Conservation (phyloP, 768 basidiomycete species). For the Rhizopogon vulgaris region DNA sequence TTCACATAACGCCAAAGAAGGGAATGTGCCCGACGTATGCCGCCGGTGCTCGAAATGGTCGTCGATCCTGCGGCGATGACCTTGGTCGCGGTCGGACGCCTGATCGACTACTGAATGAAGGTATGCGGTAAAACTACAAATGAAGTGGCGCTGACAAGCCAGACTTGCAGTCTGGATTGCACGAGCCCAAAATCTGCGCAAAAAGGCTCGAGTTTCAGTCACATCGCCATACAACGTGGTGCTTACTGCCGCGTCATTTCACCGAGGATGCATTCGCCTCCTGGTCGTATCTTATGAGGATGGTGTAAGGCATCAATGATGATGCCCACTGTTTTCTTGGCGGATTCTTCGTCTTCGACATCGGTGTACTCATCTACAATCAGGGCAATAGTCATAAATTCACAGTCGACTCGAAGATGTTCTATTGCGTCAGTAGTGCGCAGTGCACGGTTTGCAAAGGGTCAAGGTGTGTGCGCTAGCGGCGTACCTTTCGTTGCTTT, state of each 20-base stretch:
- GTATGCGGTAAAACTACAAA: background rate
- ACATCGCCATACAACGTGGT: too few species aligned
- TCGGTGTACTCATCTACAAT: slow-evolving; percentile 28
- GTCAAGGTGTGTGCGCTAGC: too few species aligned
- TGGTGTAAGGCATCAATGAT: slow-evolving; percentile 3
- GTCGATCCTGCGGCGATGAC: slow-evolving; percentile 17
- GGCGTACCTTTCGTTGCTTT: too few species aligned
- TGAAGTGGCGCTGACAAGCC: slow-evolving; percentile 4
- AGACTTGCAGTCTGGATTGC: background rate
- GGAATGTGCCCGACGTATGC: slow-evolving; percentile 20
- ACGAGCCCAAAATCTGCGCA: slow-evolving; percentile 3
- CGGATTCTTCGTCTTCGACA: background rate
- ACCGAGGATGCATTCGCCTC: slow-evolving; percentile 6
- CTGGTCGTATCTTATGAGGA: slow-evolving; percentile 3
- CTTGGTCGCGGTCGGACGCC: slow-evolving; percentile 3
- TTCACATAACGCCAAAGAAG: slow-evolving; percentile 6
- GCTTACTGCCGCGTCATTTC: slow-evolving; percentile 6
- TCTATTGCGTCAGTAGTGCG: slow-evolving; percentile 1
- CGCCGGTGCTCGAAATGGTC: slow-evolving; percentile 28
- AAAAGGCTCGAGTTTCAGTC: background rate
- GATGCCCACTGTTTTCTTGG: background rate
- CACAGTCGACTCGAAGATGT: slow-evolving; percentile 19
- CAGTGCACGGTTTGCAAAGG: too few species aligned
- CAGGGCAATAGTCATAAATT: slow-evolving; percentile 28
- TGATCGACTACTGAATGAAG: background rate